phyloP scores from a whole-genome alignment of 2,329 filamentous ascomycete species.

The Botryotinia calthae region DNA sequence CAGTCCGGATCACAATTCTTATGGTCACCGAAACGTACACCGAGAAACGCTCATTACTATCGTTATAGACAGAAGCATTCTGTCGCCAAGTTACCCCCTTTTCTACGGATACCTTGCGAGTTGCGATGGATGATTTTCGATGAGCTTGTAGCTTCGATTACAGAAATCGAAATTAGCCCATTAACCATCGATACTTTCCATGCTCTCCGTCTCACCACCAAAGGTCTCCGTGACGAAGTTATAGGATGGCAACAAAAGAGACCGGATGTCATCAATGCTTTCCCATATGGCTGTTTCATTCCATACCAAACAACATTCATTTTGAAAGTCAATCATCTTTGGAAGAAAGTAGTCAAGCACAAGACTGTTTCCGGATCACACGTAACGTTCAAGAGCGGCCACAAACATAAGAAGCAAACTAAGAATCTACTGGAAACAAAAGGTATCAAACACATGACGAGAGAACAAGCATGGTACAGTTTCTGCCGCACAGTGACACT shows the following conservation, averaged over 20 bases:
- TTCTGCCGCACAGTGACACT: not conserved
- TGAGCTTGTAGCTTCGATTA: not conserved
- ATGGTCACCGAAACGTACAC: not conserved
- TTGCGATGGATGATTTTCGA: constrained; percentile 4
- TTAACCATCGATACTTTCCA: not conserved
- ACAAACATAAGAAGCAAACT: fast-evolving
- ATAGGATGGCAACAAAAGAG: not conserved
- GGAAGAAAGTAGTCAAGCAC: not conserved
- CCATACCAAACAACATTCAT: not conserved
- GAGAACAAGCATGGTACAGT: not conserved
- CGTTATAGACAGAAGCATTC: not conserved
- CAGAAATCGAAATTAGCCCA: constrained; percentile 1
- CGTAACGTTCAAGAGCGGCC: not conserved
- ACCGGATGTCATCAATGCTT: not conserved
- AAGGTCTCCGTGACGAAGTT: not conserved
- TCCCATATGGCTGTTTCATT: not conserved
- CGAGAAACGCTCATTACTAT: too few relatives aligned
- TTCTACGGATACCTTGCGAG: not conserved
- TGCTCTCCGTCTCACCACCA: not conserved
- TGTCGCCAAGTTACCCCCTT: not conserved
- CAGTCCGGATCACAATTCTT: not conserved
- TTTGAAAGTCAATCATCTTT: not conserved
- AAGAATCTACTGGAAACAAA: fast-evolving
- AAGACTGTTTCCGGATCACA: not conserved
- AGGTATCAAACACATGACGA: not conserved